Conservation (phyloP, 2,329 filamentous ascomycete genomes). For the Acrocalymma vagum region DNA sequence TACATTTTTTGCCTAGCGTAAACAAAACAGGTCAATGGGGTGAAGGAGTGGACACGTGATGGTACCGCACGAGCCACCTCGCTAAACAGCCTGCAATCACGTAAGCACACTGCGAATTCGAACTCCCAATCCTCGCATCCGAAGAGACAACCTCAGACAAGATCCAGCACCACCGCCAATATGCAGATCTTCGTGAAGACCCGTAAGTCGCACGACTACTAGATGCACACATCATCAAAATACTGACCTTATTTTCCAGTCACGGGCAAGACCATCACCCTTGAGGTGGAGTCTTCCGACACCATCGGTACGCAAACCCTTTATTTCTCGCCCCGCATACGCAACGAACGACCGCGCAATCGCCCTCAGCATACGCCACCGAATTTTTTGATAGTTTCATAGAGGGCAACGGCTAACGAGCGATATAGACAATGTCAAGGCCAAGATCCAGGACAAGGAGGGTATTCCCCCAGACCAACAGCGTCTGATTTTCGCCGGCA, state of each 20-base stretch:
- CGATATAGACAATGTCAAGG: slow-evolving; percentile 92
- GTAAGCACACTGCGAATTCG: slow-evolving; percentile 29
- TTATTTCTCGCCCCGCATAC: slow-evolving; percentile 17
- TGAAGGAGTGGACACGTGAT: slow-evolving; percentile 19
- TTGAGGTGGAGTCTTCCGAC: slow-evolving; percentile 98
- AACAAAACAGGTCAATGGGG: neutral
- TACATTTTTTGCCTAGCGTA: too few relatives aligned
- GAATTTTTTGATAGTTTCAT: slow-evolving; percentile 7
- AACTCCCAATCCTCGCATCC: slow-evolving; percentile 21
- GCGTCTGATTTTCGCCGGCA: slow-evolving; percentile 98
- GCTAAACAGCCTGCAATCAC: slow-evolving; percentile 22
- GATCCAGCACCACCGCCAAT: slow-evolving; percentile 38
- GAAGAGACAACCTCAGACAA: slow-evolving; percentile 35
- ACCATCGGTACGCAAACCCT: slow-evolving; percentile 70
- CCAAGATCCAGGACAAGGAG: slow-evolving; percentile 99
- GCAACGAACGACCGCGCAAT: slow-evolving; percentile 18
- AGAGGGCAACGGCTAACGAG: too few relatives aligned
- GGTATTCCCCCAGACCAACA: slow-evolving; percentile 98
- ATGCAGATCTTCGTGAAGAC: slow-evolving; percentile 90
- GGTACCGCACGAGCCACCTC: slow-evolving; percentile 13
- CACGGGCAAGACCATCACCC: slow-evolving; percentile 99
- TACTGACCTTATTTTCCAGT: slow-evolving; percentile 30
- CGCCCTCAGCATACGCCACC: slow-evolving; percentile 11
- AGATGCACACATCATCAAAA: neutral
- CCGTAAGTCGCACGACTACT: slow-evolving; percentile 59